Evolutionary conservation across 805 yeast species (phyloP).

Genomic region (Myxozyma melibiosi): DNA sequence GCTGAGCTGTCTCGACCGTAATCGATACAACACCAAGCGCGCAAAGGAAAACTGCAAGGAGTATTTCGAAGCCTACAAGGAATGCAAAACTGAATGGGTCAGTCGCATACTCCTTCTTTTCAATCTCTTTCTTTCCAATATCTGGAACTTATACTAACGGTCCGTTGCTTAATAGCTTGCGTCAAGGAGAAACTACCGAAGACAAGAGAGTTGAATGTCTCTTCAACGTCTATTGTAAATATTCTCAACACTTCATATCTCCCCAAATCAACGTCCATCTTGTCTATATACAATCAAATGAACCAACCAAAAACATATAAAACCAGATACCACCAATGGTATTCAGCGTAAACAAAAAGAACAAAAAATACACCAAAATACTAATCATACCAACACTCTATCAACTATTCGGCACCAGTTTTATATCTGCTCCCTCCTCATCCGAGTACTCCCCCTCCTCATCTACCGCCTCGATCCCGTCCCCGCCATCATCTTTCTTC

Average conservation of each 20-base stretch:
- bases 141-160: background rate
- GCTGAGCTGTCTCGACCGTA: conserved; percentile 75
- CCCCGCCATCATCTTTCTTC: conserved; percentile 1
- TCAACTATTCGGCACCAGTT: background rate
- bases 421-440: conserved; percentile 24
- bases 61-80: conserved; percentile 89
- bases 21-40: conserved; percentile 60
- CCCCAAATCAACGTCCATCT: background rate
- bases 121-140: background rate
- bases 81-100: conserved; percentile 81
- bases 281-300: background rate
- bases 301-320: background rate
- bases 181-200: background rate
- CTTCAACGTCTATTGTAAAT: no score
- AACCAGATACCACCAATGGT: background rate
- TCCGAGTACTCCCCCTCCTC: conserved; percentile 32
- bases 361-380: background rate
- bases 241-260: background rate
- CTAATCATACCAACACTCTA: background rate
- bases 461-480: conserved; percentile 25
- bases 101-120: background rate
- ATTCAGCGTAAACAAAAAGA: no score
- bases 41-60: conserved; percentile 63
- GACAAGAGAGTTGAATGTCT: no score
- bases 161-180: background rate